These are phyloP conservation scores for Wickerhamomyces subpelliculosus DNA, from an alignment of 805 yeast species.

Conservation along the genomic window DNA sequence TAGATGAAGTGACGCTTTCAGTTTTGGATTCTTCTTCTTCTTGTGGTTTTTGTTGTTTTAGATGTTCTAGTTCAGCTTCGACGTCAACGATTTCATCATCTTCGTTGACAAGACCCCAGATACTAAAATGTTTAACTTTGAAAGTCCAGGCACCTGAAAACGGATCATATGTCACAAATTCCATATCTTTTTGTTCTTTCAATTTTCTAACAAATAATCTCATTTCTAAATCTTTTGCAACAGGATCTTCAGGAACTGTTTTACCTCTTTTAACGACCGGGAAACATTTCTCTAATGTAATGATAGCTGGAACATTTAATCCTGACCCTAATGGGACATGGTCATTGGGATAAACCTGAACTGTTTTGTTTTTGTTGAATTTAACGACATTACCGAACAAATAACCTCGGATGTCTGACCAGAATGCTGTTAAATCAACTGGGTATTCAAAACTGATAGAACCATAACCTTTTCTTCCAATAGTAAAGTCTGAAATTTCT, in stretches of 20 bases:
- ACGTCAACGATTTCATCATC: conserved; percentile 51
- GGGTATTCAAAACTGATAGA: conserved; percentile 59
- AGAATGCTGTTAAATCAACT: conserved; percentile 58
- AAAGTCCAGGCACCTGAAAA: conserved; percentile 71
- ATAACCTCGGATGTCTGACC: conserved; percentile 27
- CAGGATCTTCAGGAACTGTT: conserved; percentile 14
- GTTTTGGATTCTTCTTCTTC: neutral
- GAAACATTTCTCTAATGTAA: conserved; percentile 54
- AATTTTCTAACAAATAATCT: conserved; percentile 43
- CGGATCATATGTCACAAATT: conserved; percentile 74
- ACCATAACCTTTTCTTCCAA: conserved; percentile 65
- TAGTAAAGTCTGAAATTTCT: conserved; percentile 53
- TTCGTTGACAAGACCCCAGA: conserved; percentile 84
- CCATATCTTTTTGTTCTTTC: conserved; percentile 58
- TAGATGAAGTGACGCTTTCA: conserved; percentile 1
- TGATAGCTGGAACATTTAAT: conserved; percentile 69
- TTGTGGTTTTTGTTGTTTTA: conserved; percentile 12
- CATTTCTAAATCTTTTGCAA: conserved; percentile 31
- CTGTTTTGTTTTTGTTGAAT: conserved; percentile 40
- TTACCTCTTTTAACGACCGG: conserved; percentile 32
- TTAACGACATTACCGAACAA: conserved; percentile 36
- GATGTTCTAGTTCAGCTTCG: conserved; percentile 26
- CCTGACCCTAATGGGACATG: conserved; percentile 65
- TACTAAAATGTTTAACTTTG: conserved; percentile 84
- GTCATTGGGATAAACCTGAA: conserved; percentile 59